phyloP scores from a whole-genome alignment of 306 rosid species.

The Trifolium fragiferum region DNA sequence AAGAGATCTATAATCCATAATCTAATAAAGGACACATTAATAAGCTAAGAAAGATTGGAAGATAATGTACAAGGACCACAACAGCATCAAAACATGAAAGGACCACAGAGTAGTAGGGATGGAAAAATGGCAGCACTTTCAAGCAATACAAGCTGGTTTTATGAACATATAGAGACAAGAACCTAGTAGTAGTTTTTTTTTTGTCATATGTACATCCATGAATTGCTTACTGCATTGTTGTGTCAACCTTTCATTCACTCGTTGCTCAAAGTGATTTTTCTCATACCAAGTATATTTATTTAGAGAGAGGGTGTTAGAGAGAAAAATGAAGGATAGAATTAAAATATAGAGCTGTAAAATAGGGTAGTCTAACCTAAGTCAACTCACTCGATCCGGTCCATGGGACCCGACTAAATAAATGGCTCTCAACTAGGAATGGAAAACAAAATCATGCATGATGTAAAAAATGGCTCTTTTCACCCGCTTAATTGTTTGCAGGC shows the following conservation, averaged over 20 bases:
- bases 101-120: constrained; percentile 38
- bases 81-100: constrained; percentile 39
- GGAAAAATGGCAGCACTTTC: constrained; percentile 41
- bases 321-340: no score
- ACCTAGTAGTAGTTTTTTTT: constrained; percentile 33
- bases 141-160: constrained; percentile 35
- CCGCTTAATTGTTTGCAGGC: no score
- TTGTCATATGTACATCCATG: constrained; percentile 36
- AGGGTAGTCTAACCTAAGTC: no score
- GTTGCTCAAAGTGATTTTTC: background rate
- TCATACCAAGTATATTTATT: background rate
- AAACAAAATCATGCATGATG: no score
- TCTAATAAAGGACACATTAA: constrained; percentile 27
- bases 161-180: constrained; percentile 38
- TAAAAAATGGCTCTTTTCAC: no score
- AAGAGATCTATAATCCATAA: constrained; percentile 32
- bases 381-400: no score
- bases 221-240: constrained; percentile 17
- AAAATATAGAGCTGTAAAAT: no score
- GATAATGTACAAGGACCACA: constrained; percentile 49
- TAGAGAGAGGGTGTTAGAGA: no score
- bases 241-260: constrained; percentile 35
- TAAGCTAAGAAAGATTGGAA: constrained; percentile 17
- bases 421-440: no score
- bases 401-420: no score